These are phyloP conservation scores for Hymenotorrendiella dingleyae DNA, from an alignment of 2,329 filamentous ascomycete species.

Conservation along the genomic window DNA sequence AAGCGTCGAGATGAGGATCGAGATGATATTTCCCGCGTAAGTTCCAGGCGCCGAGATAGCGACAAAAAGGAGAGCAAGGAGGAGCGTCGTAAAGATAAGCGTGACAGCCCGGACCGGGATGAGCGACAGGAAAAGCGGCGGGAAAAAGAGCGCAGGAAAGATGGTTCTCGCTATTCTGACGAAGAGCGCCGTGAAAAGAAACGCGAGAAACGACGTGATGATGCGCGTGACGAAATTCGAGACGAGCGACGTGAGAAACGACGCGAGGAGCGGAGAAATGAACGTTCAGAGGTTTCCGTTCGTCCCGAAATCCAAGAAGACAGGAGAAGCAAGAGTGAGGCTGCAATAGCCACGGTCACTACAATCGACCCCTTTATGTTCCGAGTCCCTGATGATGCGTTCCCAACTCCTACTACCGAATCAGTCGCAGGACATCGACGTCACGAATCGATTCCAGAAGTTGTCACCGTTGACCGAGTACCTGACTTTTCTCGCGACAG, in stretches of 20 bases:
- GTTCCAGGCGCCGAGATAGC: constrained; percentile 15
- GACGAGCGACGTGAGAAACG: constrained; percentile 32
- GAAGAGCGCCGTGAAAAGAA: constrained; percentile 20
- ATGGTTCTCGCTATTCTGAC: constrained; percentile 16
- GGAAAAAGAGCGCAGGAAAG: constrained; percentile 21
- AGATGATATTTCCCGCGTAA: constrained; percentile 13
- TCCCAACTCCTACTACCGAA: constrained; percentile 39
- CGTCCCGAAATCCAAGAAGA: constrained; percentile 15
- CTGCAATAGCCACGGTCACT: constrained; percentile 19
- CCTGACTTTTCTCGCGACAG: constrained; percentile 34
- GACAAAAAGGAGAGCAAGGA: constrained; percentile 18
- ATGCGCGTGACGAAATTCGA: constrained; percentile 26
- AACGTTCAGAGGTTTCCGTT: constrained; percentile 12
- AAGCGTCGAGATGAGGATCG: constrained; percentile 7
- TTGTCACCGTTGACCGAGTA: constrained; percentile 49
- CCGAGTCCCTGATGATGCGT: constrained; percentile 48
- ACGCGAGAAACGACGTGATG: constrained; percentile 26
- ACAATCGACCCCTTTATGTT: constrained; percentile 53
- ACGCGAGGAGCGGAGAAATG: constrained; percentile 26
- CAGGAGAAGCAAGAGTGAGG: constrained; percentile 26
- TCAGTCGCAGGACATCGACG: constrained; percentile 13
- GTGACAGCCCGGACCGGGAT: constrained; percentile 20
- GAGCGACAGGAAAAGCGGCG: constrained; percentile 21
- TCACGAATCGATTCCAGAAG: constrained; percentile 32
- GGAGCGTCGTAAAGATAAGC: constrained; percentile 19